phyloP scores from a whole-genome alignment of 2,329 filamentous ascomycete species.

The Colletotrichum sp. region DNA sequence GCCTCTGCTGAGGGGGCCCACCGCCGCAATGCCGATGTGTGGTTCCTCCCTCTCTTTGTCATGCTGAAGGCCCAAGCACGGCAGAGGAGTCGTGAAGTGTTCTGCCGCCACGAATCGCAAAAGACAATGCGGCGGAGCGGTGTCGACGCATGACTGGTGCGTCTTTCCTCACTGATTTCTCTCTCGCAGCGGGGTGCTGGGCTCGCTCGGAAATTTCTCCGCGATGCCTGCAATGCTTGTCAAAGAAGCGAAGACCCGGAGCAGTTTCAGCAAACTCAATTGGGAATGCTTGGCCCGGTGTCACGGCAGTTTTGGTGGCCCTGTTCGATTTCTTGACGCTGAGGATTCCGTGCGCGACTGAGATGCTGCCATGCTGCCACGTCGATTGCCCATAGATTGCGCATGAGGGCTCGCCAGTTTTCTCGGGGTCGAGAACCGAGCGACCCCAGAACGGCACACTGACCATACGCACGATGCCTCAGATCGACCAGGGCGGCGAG shows the following conservation, averaged over 20 bases:
- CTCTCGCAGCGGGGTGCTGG: background rate
- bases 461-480: background rate
- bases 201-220: conserved; percentile 9
- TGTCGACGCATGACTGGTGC: conserved; percentile 1
- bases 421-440: background rate
- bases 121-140: conserved; percentile 12
- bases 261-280: conserved; percentile 16
- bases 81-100: background rate
- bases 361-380: background rate
- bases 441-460: background rate
- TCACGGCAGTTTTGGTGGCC: conserved; percentile 10
- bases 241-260: conserved; percentile 3
- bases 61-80: conserved; percentile 1
- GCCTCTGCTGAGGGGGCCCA: conserved; percentile 3
- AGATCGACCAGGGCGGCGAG: too few species aligned
- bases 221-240: conserved; percentile 17
- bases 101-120: background rate
- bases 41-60: background rate
- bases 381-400: background rate
- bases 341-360: background rate
- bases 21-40: conserved; percentile 9
- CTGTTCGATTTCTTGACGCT: background rate
- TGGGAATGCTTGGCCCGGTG: conserved; percentile 18
- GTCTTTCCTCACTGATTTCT: background rate
- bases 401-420: background rate